phyloP scores from a whole-genome alignment of 1,284 basidiomycete genomes.

The Pterula multifida region DNA sequence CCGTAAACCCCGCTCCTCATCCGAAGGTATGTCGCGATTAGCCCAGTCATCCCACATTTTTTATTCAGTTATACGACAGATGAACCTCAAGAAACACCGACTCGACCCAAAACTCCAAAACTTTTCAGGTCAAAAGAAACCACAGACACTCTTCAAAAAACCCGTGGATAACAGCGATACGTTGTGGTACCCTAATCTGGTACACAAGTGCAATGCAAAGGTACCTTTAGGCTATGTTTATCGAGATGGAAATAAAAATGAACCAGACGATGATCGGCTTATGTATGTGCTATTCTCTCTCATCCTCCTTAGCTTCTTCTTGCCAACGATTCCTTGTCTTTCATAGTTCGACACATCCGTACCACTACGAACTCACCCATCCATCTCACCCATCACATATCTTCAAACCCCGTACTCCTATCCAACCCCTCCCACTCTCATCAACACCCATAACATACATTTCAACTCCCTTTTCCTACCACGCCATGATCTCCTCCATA shows the following conservation, averaged over 20 bases:
- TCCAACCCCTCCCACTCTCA: background rate
- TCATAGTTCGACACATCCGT: constrained; percentile 52
- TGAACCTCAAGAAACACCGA: constrained; percentile 45
- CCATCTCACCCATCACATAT: constrained; percentile 59
- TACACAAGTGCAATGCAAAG: constrained; percentile 71
- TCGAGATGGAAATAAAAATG: constrained; percentile 22
- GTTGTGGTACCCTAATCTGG: constrained; percentile 48
- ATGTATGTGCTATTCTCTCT: constrained; percentile 14
- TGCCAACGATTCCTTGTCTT: background rate
- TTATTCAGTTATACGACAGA: constrained; percentile 21
- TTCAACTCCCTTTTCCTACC: constrained; percentile 32
- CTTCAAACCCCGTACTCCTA: constrained; percentile 29
- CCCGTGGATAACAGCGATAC: constrained; percentile 44
- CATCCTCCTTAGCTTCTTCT: constrained; percentile 7
- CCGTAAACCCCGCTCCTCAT: constrained; percentile 27
- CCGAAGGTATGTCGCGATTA: constrained; percentile 6
- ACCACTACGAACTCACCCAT: constrained; percentile 71
- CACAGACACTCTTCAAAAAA: constrained; percentile 61
- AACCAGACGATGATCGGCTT: constrained; percentile 15
- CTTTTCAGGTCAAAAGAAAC: constrained; percentile 15
- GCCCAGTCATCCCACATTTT: constrained; percentile 15
- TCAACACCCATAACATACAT: constrained; percentile 52
- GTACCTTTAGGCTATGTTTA: constrained; percentile 61
- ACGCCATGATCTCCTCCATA: background rate
- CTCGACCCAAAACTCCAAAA: constrained; percentile 58